Percentiles rank a stretch among this genome's conserved stretches.
phyloP scores from a whole-genome alignment of 345 rosid species.

The Rhodamnia rubescens region DNA sequence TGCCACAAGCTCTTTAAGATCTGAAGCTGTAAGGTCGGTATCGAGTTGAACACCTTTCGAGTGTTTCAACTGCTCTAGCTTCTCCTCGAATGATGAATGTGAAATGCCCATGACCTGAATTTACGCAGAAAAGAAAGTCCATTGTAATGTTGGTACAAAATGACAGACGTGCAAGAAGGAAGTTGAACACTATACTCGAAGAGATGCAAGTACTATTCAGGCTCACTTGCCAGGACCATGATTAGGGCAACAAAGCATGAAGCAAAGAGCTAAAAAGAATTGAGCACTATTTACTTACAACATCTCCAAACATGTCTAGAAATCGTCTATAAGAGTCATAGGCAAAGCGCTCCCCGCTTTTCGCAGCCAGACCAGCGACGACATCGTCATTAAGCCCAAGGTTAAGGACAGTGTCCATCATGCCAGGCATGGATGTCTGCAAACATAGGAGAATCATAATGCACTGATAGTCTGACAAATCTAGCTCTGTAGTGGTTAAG shows the following conservation, averaged over 20 bases:
- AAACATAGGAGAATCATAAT: not conserved
- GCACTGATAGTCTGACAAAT: not conserved
- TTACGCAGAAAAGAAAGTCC: not conserved
- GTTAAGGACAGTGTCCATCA: constrained; percentile 99
- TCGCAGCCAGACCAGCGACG: constrained; percentile 55
- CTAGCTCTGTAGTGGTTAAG: not conserved
- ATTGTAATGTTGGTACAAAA: not conserved
- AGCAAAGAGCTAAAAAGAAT: not conserved
- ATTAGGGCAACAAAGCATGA: not conserved
- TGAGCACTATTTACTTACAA: constrained; percentile 42
- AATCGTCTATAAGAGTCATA: constrained; percentile 89
- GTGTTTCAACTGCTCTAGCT: constrained; percentile 58
- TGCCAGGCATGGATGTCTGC: constrained; percentile 95
- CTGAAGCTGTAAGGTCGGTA: constrained; percentile 52
- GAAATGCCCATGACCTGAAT: constrained; percentile 82
- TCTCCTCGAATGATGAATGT: constrained; percentile 73
- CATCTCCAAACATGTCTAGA: constrained; percentile 94
- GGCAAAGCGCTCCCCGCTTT: constrained; percentile 87
- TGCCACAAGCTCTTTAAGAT: constrained; percentile 76
- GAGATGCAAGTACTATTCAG: not conserved
- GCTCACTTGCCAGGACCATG: not conserved
- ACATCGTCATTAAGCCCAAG: constrained; percentile 89
- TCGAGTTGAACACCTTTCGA: constrained; percentile 54
- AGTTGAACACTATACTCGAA: not conserved
- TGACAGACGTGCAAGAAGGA: not conserved